These are phyloP conservation scores for Ilyonectria destructans DNA, from an alignment of 2,329 filamentous ascomycete species.

Conservation along the genomic window DNA sequence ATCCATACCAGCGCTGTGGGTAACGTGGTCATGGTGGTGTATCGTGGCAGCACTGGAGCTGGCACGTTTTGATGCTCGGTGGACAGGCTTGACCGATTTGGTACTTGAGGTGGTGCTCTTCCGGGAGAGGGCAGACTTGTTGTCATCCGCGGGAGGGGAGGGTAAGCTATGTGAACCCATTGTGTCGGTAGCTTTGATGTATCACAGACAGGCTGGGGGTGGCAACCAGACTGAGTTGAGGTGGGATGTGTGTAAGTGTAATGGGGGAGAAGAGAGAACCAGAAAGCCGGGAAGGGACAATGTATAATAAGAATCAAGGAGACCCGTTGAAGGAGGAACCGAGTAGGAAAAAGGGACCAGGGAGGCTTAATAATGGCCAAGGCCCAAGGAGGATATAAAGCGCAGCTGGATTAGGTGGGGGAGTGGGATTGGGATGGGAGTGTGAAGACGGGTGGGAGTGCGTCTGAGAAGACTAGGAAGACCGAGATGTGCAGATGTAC, in stretches of 20 bases:
- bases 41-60: conserved; percentile 55
- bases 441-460: conserved; percentile 11
- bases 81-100: conserved; percentile 66
- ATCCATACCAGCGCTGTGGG: conserved; percentile 61
- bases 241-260: conserved; percentile 39
- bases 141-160: conserved; percentile 68
- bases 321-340: conserved; percentile 19
- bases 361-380: conserved; percentile 50
- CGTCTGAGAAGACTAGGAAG: not conserved
- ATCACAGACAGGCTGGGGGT: conserved; percentile 26
- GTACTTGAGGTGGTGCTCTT: conserved; percentile 59
- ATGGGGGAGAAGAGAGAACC: conserved; percentile 33
- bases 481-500: conserved; percentile 7
- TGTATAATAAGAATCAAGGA: conserved; percentile 41
- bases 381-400: conserved; percentile 40
- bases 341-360: conserved; percentile 33
- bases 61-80: conserved; percentile 68
- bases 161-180: conserved; percentile 68
- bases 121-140: conserved; percentile 56
- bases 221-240: conserved; percentile 27
- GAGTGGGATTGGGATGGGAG: conserved; percentile 21
- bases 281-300: conserved; percentile 40
- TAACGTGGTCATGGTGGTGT: conserved; percentile 57
- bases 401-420: conserved; percentile 35
- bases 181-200: conserved; percentile 43